A percentile compares a stretch with the other conserved stretches of the same genome.
These are phyloP conservation scores for Helotiales sp. DNA, from an alignment of 2,329 filamentous ascomycete genomes.

Conservation along the genomic window DNA sequence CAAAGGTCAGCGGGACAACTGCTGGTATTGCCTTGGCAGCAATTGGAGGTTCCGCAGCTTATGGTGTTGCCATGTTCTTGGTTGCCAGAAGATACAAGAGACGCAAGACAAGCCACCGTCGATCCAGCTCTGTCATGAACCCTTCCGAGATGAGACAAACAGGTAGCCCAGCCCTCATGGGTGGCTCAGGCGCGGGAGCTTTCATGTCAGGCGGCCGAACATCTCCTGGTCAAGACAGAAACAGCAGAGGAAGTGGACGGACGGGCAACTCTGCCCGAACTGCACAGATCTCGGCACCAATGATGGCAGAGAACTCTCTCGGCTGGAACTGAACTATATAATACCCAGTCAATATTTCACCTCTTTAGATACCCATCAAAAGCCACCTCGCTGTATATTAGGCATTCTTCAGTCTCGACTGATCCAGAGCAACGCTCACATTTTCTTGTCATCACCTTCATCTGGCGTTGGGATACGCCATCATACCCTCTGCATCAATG, in stretches of 20 bases:
- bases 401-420: slow-evolving; percentile 19
- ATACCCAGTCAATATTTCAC: slow-evolving; percentile 20
- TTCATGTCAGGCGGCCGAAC: slow-evolving; percentile 39
- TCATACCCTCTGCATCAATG: slow-evolving; percentile 32
- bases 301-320: slow-evolving; percentile 76
- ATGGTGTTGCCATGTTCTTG: slow-evolving; percentile 76
- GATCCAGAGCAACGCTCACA: slow-evolving; percentile 23
- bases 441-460: slow-evolving; percentile 32
- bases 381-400: slow-evolving; percentile 30
- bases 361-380: slow-evolving; percentile 26
- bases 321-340: slow-evolving; percentile 65
- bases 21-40: slow-evolving; percentile 66
- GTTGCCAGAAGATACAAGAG: slow-evolving; percentile 71
- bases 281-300: slow-evolving; percentile 69
- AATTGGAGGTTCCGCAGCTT: slow-evolving; percentile 66
- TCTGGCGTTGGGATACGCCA: slow-evolving; percentile 31
- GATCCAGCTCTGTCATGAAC: slow-evolving; percentile 58
- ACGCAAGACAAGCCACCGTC: slow-evolving; percentile 60
- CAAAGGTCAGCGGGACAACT: slow-evolving; percentile 62
- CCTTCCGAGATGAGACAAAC: slow-evolving; percentile 50
- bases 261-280: slow-evolving; percentile 51
- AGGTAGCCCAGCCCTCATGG: slow-evolving; percentile 47
- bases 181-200: slow-evolving; percentile 43
- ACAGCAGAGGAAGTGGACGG: slow-evolving; percentile 58
- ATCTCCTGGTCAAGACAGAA: slow-evolving; percentile 40